Evolutionary conservation across 176 grass and related monocot genomes (phyloP).

Genomic region (Eragrostis curvula): DNA sequence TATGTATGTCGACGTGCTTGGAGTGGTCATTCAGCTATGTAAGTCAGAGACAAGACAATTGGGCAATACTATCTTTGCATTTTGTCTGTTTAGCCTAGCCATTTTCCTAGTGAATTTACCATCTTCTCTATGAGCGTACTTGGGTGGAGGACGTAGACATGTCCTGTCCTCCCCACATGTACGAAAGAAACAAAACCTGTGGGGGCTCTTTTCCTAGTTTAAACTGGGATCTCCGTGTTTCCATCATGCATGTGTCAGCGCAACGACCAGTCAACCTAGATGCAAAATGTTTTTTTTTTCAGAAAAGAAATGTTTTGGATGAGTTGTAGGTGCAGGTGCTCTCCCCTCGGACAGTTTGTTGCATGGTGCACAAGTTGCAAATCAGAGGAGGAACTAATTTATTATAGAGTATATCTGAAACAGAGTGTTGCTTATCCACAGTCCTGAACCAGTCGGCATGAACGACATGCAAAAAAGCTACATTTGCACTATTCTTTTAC

Average conservation of each 20-base stretch:
- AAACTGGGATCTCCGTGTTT: conserved; percentile 3
- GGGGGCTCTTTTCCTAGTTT: not conserved
- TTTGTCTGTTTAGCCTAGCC: not conserved
- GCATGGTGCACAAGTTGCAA: not conserved
- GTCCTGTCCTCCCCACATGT: not conserved
- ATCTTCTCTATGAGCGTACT: not conserved
- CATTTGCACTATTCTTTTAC: not conserved
- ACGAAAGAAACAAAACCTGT: not conserved
- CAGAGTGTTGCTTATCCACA: not conserved
- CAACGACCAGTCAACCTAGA: conserved; percentile 34
- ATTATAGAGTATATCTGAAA: not conserved
- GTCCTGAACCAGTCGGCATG: not conserved
- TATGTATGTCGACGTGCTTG: not conserved
- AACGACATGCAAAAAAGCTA: not conserved
- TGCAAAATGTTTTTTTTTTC: not conserved
- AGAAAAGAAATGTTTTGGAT: not conserved
- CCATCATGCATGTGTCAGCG: conserved; percentile 11
- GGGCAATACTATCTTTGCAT: not conserved
- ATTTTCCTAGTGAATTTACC: not conserved
- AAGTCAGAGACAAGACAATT: not conserved
- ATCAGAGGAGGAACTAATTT: not conserved
- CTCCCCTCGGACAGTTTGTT: not conserved
- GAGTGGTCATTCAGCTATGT: not conserved
- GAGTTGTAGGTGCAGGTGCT: conserved; percentile 16
- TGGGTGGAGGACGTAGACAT: conserved; percentile 4